Evolutionary conservation across 805 yeast genomes (phyloP).

Genomic region (Kodamaea neixiangensis): DNA sequence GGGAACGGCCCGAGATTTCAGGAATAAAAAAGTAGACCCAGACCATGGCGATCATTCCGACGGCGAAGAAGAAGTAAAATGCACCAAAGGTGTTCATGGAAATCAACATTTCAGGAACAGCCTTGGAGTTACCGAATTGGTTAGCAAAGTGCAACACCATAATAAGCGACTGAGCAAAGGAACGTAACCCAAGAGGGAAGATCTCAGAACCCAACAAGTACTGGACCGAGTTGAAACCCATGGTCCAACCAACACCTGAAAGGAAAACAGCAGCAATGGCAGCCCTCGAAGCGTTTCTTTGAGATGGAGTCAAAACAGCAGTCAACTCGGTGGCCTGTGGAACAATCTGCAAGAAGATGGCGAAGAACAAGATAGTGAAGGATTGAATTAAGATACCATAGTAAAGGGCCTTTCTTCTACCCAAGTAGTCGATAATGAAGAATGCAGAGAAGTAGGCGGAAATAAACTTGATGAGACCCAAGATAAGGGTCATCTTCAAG

Average conservation of each 20-base stretch:
- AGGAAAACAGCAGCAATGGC: conserved; percentile 54
- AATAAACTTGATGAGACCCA: conserved; percentile 26
- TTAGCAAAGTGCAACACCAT: conserved; percentile 60
- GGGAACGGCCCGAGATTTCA: conserved; percentile 50
- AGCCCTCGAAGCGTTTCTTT: conserved; percentile 41
- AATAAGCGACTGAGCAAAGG: conserved; percentile 49
- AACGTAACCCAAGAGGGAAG: conserved; percentile 52
- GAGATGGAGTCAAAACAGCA: conserved; percentile 29
- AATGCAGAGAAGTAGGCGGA: conserved; percentile 26
- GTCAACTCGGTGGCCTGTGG: conserved; percentile 37
- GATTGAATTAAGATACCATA: conserved; percentile 22
- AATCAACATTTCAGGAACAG: conserved; percentile 52
- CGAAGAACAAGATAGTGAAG: conserved; percentile 22
- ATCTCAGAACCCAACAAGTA: conserved; percentile 57
- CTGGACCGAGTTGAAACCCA: conserved; percentile 60
- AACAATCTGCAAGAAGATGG: conserved; percentile 24
- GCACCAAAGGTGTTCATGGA: conserved; percentile 50
- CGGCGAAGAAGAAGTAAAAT: conserved; percentile 51
- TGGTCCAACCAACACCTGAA: conserved; percentile 58
- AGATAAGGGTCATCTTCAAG: conserved; percentile 37
- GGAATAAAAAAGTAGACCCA: conserved; percentile 54
- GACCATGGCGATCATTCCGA: conserved; percentile 41
- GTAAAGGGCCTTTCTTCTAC: conserved; percentile 24
- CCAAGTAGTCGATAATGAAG: conserved; percentile 26
- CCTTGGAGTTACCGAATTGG: conserved; percentile 59